Percentiles rank a stretch among this genome's conserved stretches.
Conservation (phyloP, 768 basidiomycete genomes). For the Boletellus ananiceps region DNA sequence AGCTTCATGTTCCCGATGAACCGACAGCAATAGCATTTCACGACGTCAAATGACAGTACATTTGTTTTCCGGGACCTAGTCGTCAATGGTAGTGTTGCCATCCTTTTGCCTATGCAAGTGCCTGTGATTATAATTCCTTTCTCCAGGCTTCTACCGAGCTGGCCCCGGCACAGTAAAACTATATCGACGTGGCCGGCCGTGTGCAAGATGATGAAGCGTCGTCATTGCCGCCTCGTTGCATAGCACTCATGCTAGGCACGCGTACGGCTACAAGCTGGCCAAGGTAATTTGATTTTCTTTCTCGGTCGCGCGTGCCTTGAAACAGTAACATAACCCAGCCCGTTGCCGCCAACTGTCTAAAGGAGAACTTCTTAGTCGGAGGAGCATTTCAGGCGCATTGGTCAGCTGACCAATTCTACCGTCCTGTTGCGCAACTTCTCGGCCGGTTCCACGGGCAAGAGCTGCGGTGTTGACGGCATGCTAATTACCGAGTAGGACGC, state of each 20-base stretch:
- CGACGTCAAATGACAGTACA: no score
- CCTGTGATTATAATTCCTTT: no score
- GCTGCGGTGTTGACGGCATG: conserved; percentile 97
- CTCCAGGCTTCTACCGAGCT: background rate
- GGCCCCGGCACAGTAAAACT: conserved; percentile 52
- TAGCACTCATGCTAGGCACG: conserved; percentile 3
- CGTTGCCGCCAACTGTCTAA: conserved; percentile 88
- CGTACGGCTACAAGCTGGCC: conserved; percentile 78
- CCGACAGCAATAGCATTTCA: no score
- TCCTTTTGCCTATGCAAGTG: no score
- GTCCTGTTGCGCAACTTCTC: conserved; percentile 89
- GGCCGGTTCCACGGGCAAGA: conserved; percentile 57
- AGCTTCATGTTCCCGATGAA: no score
- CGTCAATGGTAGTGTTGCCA: no score
- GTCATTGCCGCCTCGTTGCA: background rate
- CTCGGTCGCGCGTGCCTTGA: background rate
- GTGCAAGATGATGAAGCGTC: conserved; percentile 98
- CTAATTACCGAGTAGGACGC: conserved; percentile 99
- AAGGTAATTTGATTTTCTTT: conserved; percentile 50
- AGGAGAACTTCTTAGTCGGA: conserved; percentile 97
- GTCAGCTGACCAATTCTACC: conserved; percentile 97
- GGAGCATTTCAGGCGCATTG: conserved; percentile 92
- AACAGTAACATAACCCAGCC: conserved; percentile 44
- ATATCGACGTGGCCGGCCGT: conserved; percentile 94
- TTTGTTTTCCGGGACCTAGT: no score